phyloP scores from a whole-genome alignment of 2,329 filamentous ascomycete species.

The Xylaria sp. region DNA sequence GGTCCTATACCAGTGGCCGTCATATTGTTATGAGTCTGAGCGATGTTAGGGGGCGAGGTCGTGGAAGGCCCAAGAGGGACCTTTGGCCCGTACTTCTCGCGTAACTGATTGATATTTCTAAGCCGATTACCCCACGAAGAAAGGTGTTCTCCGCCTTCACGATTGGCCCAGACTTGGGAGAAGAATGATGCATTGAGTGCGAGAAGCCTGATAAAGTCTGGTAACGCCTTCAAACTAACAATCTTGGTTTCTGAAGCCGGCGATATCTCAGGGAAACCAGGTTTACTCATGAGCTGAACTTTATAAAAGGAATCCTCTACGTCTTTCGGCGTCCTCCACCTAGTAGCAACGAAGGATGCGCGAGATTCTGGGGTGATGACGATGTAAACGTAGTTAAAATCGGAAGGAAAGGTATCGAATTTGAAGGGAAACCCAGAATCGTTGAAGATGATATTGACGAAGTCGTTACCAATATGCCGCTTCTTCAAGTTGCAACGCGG shows the following conservation, averaged over 20 bases:
- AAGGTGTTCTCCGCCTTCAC: constrained; percentile 81
- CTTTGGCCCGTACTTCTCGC: constrained; percentile 72
- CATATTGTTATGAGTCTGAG: constrained; percentile 49
- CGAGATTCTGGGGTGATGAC: constrained; percentile 90
- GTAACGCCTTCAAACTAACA: constrained; percentile 82
- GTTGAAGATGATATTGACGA: constrained; percentile 98
- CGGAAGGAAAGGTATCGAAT: constrained; percentile 91
- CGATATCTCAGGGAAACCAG: constrained; percentile 90
- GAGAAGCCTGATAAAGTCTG: constrained; percentile 86
- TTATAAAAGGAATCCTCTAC: constrained; percentile 75
- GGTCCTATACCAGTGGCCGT: constrained; percentile 49
- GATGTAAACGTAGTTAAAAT: constrained; percentile 98
- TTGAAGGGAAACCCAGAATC: constrained; percentile 90
- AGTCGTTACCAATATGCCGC: constrained; percentile 95
- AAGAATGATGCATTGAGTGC: constrained; percentile 96
- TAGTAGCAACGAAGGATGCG: constrained; percentile 75
- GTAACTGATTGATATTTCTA: constrained; percentile 83
- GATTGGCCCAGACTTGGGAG: constrained; percentile 85
- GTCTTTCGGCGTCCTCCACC: constrained; percentile 51
- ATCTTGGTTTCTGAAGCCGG: constrained; percentile 91
- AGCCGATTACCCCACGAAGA: constrained; percentile 91
- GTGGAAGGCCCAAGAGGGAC: constrained; percentile 42
- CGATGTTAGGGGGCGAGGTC: constrained; percentile 50
- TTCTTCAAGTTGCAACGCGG: constrained; percentile 86
- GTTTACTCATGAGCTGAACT: constrained; percentile 88